Percentiles rank a stretch among this genome's conserved stretches.
These are phyloP conservation scores for Camelina neglecta DNA, from an alignment of 345 rosid species.

Conservation along the genomic window DNA sequence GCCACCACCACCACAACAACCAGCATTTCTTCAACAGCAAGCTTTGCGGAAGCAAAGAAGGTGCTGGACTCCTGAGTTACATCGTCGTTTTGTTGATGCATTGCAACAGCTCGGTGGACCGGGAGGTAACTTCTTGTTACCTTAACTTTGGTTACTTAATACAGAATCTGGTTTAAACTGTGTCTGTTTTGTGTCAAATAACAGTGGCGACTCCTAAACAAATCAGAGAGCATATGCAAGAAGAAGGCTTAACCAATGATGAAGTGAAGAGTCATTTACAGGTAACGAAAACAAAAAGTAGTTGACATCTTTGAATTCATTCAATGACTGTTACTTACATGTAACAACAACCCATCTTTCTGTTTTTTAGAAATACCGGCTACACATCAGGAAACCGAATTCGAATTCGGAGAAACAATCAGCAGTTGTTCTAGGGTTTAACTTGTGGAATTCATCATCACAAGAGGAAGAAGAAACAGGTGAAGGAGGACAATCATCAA, in stretches of 20 bases:
- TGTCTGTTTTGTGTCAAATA: conserved; percentile 24
- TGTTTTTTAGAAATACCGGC: conserved; percentile 72
- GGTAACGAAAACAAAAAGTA: conserved; percentile 42
- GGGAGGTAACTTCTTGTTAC: conserved; percentile 53
- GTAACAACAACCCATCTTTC: conserved; percentile 21
- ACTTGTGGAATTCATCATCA: conserved; percentile 61
- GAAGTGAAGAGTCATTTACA: conserved; percentile 99
- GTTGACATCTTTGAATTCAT: conserved; percentile 3
- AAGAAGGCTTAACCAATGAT: conserved; percentile 91
- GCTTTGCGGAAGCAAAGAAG: conserved; percentile 83
- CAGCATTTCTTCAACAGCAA: conserved; percentile 56
- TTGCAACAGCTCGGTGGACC: conserved; percentile 92
- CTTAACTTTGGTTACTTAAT: conserved; percentile 15
- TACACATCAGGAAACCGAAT: conserved; percentile 63
- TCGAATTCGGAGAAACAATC: conserved; percentile 56
- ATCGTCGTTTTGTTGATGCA: conserved; percentile 80
- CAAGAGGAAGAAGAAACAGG: conserved; percentile 45
- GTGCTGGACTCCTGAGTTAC: conserved; percentile 96
- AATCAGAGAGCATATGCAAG: conserved; percentile 94
- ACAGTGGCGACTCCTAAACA: conserved; percentile 98
- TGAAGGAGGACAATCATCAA: conserved; percentile 54
- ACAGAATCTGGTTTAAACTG: conserved; percentile 12
- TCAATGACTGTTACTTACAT: neutral
- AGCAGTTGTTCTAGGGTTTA: conserved; percentile 57
- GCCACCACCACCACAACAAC: conserved; percentile 38